phyloP scores from a whole-genome alignment of 2,329 filamentous ascomycete genomes.

The Trichoderma koningiopsis region DNA sequence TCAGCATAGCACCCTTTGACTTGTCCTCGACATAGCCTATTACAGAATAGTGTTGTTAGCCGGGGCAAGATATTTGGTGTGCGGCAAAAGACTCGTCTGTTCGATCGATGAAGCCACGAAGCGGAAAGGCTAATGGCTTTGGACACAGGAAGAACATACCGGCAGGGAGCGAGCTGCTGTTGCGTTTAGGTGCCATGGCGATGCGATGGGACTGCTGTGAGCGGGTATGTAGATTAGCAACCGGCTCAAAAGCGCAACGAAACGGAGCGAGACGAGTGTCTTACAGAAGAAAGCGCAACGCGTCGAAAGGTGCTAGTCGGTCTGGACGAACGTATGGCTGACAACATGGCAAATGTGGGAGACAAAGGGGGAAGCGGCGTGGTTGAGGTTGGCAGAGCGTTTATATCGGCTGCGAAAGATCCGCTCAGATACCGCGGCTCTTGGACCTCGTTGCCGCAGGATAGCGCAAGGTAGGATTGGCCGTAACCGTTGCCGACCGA shows the following conservation, averaged over 20 bases:
- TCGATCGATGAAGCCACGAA: not conserved
- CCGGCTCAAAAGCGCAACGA: not conserved
- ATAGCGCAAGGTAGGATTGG: not conserved
- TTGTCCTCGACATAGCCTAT: conserved; percentile 78
- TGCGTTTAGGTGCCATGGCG: conserved; percentile 58
- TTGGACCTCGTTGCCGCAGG: conserved; percentile 8
- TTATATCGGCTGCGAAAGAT: conserved; percentile 22
- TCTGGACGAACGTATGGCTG: conserved; percentile 38
- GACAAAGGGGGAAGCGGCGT: not conserved
- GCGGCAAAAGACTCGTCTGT: not conserved
- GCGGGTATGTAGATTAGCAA: not conserved
- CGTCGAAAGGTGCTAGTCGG: conserved; percentile 41
- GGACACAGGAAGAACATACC: conserved; percentile 41
- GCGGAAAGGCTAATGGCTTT: conserved; percentile 2
- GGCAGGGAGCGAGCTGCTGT: conserved; percentile 59
- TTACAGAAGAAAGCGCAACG: conserved; percentile 33
- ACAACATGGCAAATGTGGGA: conserved; percentile 40
- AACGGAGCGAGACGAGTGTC: not conserved
- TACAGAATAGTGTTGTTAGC: not conserved
- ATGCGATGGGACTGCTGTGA: conserved; percentile 26
- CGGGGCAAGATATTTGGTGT: not conserved
- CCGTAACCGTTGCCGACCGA: not conserved
- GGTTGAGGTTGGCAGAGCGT: not conserved
- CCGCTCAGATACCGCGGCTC: conserved; percentile 23
- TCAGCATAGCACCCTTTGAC: conserved; percentile 77